Base-by-base conservation (phyloP, 2,329 filamentous ascomycete genomes). In the Amphichorda felina region DNA sequence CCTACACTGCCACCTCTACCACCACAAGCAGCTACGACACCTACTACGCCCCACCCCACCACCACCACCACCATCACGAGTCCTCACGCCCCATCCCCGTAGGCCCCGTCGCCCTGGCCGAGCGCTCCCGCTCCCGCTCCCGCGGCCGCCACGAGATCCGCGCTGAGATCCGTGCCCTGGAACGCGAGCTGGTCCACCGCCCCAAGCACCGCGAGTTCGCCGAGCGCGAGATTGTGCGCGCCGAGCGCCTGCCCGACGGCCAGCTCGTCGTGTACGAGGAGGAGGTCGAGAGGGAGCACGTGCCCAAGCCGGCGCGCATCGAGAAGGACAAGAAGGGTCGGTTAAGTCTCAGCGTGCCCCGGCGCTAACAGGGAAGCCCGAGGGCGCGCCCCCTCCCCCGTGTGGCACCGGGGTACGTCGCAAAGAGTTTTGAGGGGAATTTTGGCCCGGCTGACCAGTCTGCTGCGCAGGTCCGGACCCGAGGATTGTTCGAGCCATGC, bases 301-400 rank as follows among this genome's bases (percentile, higher is more conserved):
- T 64, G 33, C 61, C 61, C 50, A 70, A 63, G 53, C 72, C 72
- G 36, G 65, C 82, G 43, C 69, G 81, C 47, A 76, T 94, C 49
- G 82, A 86, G 63, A 86, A 82, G 68, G 86, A 95, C 64, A 81
- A 81, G 69, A 91, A 84, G 87, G 87, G 88, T 93, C 91, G 80
- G 82, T 79, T 91, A 76, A 75, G 79, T 68, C 78, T 88, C 64
- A 83, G 82, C 66, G 73, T 84, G 60, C 82, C 82, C 52, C 76
- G 78, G 60, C 73, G 66, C 60, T 70, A 61, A 68, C 25, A 68
- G n/a, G n/a, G n/a, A n/a, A n/a, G n/a, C n/a, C n/a, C n/a, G n/a
- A n/a, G n/a, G 64, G 65, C 69, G 61, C 56, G 67, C 56, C 48
- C 49, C 48, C 48, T 44, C 45, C 41, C 33, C 45, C 36, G 36